Conservation (phyloP, 176 grass and related monocot genomes). For the Rhynchospora pubera region DNA sequence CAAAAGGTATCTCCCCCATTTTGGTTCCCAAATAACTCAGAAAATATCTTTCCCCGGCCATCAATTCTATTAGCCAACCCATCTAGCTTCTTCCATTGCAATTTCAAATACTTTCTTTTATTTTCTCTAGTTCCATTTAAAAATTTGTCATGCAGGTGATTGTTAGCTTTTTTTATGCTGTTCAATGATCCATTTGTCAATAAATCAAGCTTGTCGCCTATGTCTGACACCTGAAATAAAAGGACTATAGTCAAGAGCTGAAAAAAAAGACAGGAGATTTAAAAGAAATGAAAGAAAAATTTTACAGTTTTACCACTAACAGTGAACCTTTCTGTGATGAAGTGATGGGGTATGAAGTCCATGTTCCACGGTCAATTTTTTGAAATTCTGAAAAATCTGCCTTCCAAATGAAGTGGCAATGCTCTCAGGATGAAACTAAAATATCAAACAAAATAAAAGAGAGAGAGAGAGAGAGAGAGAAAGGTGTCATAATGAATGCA, state of each 20-base stretch:
- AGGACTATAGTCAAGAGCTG: conserved; percentile 22
- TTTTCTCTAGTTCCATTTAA: conserved; percentile 11
- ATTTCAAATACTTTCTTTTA: conserved; percentile 39
- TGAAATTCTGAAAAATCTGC: conserved; percentile 90
- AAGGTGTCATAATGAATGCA: neutral
- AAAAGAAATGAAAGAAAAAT: neutral
- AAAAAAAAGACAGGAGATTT: neutral
- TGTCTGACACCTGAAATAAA: conserved; percentile 51
- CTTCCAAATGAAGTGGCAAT: conserved; percentile 81
- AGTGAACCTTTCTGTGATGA: conserved; percentile 92
- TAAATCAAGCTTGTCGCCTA: conserved; percentile 24
- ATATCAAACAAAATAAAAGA: conserved; percentile 7
- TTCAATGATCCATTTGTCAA: conserved; percentile 20
- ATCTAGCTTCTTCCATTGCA: conserved; percentile 74
- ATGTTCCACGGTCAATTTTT: conserved; percentile 57
- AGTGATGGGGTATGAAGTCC: conserved; percentile 32
- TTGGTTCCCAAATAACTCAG: conserved; percentile 49
- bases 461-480: conserved; percentile 10
- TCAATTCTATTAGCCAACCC: conserved; percentile 34
- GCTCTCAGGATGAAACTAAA: conserved; percentile 96
- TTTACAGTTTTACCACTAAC: conserved; percentile 63
- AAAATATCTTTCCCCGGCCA: conserved; percentile 62
- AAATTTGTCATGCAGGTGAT: neutral
- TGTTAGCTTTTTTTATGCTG: conserved; percentile 17
- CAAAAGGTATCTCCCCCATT: conserved; percentile 80